Percentiles rank a stretch among this genome's conserved stretches.
Evolutionary conservation across 345 rosid species (phyloP).

Genomic region (Garcia nutans): DNA sequence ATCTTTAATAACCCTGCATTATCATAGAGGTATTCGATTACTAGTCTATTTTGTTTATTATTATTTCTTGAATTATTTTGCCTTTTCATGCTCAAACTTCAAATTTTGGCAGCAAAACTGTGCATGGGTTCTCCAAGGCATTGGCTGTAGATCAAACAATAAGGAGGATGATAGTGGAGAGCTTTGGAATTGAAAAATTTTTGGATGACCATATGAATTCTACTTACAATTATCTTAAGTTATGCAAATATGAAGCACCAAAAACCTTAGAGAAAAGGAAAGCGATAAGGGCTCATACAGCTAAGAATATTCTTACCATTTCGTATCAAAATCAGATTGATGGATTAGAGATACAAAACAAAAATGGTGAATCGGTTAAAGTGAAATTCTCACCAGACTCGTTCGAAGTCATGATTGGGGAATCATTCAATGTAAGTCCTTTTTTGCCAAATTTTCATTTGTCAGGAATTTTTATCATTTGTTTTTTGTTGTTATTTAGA

Average conservation of each 20-base stretch:
- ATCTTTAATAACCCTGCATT: no score
- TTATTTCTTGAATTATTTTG: neutral
- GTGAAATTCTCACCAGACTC: slow-evolving; percentile 47
- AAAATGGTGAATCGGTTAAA: slow-evolving; percentile 44
- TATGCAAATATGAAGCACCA: slow-evolving; percentile 45
- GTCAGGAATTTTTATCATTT: no score
- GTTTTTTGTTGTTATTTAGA: no score
- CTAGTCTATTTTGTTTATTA: no score
- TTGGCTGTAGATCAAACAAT: slow-evolving; percentile 44
- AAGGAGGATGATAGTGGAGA: slow-evolving; percentile 55
- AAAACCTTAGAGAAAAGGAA: slow-evolving; percentile 16
- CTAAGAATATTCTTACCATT: slow-evolving; percentile 51
- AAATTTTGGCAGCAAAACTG: slow-evolving; percentile 26
- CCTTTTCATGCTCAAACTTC: neutral
- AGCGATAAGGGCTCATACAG: slow-evolving; percentile 45
- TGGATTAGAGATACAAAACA: slow-evolving; percentile 51
- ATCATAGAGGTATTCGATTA: no score
- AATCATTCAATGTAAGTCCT: slow-evolving; percentile 45
- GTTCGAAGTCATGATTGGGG: slow-evolving; percentile 58
- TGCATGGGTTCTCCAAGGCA: slow-evolving; percentile 25
- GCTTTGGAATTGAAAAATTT: slow-evolving; percentile 41
- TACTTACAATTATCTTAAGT: slow-evolving; percentile 43
- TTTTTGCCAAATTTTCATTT: neutral
- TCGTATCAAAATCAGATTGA: slow-evolving; percentile 55
- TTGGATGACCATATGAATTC: slow-evolving; percentile 34